A percentile compares a stretch with the other conserved stretches of the same genome.
These are phyloP conservation scores for Penicillium salamii DNA, from an alignment of 495 filamentous ascomycete genomes.

Conservation along the genomic window DNA sequence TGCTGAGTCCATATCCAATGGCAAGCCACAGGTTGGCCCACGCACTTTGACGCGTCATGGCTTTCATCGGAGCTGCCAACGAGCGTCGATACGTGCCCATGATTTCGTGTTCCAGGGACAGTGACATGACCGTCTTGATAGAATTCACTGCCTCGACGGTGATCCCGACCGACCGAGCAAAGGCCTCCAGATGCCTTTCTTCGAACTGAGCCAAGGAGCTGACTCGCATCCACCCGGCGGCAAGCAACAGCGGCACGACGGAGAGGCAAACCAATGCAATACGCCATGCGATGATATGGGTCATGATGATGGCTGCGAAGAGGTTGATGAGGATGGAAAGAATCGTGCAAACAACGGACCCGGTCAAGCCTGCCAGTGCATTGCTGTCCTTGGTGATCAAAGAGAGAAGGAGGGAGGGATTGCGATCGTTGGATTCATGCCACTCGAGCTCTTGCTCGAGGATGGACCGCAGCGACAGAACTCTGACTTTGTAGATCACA, in stretches of 20 bases:
- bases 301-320: slow-evolving; percentile 41
- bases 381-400: slow-evolving; percentile 51
- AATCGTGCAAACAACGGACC: slow-evolving; percentile 43
- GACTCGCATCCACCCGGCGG: slow-evolving; percentile 51
- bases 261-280: slow-evolving; percentile 40
- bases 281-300: slow-evolving; percentile 44
- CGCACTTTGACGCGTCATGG: slow-evolving; percentile 42
- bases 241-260: slow-evolving; percentile 42
- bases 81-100: slow-evolving; percentile 38
- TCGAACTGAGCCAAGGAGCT: slow-evolving; percentile 53
- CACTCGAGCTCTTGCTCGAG: slow-evolving; percentile 54
- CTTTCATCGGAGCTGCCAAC: slow-evolving; percentile 41
- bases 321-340: slow-evolving; percentile 46
- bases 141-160: slow-evolving; percentile 50
- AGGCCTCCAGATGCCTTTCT: slow-evolving; percentile 55
- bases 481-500: slow-evolving; percentile 47
- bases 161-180: slow-evolving; percentile 48
- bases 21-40: slow-evolving; percentile 51
- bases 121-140: slow-evolving; percentile 53
- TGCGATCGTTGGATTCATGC: slow-evolving; percentile 49
- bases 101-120: slow-evolving; percentile 45
- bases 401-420: slow-evolving; percentile 44
- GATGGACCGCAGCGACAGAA: slow-evolving; percentile 49
- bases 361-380: slow-evolving; percentile 46
- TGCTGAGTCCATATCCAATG: slow-evolving; percentile 49